Evolutionary conservation across 2,329 filamentous ascomycete genomes (phyloP).

Genomic region (Cladosporium cucumerinum): DNA sequence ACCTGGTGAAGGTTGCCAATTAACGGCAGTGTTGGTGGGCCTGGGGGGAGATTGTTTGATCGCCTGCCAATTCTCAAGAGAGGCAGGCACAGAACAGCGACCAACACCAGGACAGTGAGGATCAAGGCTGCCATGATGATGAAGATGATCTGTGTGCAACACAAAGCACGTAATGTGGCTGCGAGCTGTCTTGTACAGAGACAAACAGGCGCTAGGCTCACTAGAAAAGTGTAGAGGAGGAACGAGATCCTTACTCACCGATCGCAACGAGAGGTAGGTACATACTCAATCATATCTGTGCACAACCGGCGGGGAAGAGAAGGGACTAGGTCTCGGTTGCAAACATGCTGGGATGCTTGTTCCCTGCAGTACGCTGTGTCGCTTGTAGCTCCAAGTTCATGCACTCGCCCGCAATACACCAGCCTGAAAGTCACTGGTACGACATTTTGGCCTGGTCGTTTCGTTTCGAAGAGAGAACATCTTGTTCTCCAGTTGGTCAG

Average conservation of each 20-base stretch:
- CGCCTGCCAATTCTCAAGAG: not conserved
- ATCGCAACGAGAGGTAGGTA: not conserved
- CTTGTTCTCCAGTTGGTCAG: not conserved
- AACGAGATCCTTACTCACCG: not conserved
- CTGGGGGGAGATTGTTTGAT: conserved; percentile 22
- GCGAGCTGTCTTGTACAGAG: not conserved
- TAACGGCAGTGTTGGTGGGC: conserved; percentile 39
- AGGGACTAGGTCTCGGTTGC: not conserved
- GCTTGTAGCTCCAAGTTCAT: not conserved
- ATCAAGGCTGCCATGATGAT: not conserved
- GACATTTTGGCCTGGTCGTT: not conserved
- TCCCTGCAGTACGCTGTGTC: not conserved
- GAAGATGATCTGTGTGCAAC: not conserved
- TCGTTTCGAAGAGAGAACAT: not conserved
- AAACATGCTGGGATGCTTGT: not conserved
- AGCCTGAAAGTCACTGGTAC: not conserved
- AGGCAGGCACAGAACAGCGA: not conserved
- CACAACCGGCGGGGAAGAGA: not conserved
- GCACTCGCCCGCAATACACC: not conserved
- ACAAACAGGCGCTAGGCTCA: not conserved
- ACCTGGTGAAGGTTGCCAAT: conserved; percentile 30
- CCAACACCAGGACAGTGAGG: not conserved
- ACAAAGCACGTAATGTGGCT: not conserved
- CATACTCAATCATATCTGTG: not conserved
- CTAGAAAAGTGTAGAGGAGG: not conserved